Base-by-base conservation (phyloP, 306 rosid species). In the Abrus precatorius region DNA sequence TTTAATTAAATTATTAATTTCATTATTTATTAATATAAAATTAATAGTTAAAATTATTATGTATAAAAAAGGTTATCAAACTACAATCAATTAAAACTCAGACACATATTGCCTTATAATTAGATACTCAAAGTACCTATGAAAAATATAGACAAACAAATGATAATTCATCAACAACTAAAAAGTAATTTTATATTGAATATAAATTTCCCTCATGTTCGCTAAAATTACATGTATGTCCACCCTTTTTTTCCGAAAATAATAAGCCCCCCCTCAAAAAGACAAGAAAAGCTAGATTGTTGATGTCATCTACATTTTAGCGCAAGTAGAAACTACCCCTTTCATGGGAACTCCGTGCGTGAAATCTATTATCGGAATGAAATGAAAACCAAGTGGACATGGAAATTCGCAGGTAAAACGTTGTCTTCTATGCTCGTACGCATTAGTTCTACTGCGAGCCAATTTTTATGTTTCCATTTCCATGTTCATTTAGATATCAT, bases 171-270 rank as follows among this genome's bases (percentile, higher is more conserved):
- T 43, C 45, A 32, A 74, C 69, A 43, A 38, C 10, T 4, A 4
- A 14, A 47, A 28, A 76, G 34, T 47, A 75, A 73, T 20, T 40
- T 73, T 43, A 6, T 3, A 43, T 43, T 43, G 5, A 3, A 43
- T 1, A 43, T 43, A 4, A 3, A 6, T 11, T n/a, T 11, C 54
- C 55, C n/a, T 9, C 30, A n/a, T 5, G 61, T 60, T 32, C 7
- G 13, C 59, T 14, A 13, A 47, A 62, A 33, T 62, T 62, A 63
- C 72, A 32, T 48, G 62, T 49, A 49, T 38, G 9, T 63, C 72
- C 52, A 14, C 54, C 13, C 63, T 34, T 32, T 38, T 20, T 47
- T 33, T 0, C 20, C 41, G 62, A 33, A 48, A 75, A 45, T 48
- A 49, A 36, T 70, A 63, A 52, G 49, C 5, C 62, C 52, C 49